Evolutionary conservation across 148 eudicot species (phyloP).

Genomic region (Rhododendron williamsianum): DNA sequence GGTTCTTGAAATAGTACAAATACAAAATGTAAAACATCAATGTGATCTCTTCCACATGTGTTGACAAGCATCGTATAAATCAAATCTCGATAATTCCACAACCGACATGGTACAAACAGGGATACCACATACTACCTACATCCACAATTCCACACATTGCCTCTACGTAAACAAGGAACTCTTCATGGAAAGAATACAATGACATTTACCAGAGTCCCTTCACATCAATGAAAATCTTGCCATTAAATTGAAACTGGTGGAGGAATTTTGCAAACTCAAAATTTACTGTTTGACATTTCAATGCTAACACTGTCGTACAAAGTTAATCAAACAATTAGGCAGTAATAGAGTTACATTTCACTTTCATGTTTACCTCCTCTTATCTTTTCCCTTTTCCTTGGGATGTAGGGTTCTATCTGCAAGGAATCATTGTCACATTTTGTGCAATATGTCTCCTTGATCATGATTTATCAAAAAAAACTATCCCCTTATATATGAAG

Average conservation of each 20-base stretch:
- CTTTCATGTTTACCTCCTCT: neutral
- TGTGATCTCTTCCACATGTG: neutral
- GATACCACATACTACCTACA: neutral
- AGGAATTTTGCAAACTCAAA: neutral
- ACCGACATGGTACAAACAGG: neutral
- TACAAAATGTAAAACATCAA: neutral
- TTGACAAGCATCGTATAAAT: neutral
- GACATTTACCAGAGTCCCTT: neutral
- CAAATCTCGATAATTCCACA: neutral
- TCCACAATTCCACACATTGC: neutral
- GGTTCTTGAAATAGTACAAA: neutral
- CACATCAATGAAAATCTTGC: neutral
- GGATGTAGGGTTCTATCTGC: neutral
- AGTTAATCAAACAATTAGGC: too few species aligned
- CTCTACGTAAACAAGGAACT: neutral
- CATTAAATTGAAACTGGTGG: neutral
- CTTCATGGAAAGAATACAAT: neutral
- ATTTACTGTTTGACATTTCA: neutral
- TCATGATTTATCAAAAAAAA: neutral
- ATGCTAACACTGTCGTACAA: neutral
- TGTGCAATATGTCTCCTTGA: neutral
- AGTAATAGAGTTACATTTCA: neutral
- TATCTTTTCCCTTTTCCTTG: neutral
- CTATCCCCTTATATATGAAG: neutral
- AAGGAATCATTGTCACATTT: neutral